Evolutionary conservation across 2,329 filamentous ascomycete species (phyloP).

Genomic region (Chaetothyriales sp.): DNA sequence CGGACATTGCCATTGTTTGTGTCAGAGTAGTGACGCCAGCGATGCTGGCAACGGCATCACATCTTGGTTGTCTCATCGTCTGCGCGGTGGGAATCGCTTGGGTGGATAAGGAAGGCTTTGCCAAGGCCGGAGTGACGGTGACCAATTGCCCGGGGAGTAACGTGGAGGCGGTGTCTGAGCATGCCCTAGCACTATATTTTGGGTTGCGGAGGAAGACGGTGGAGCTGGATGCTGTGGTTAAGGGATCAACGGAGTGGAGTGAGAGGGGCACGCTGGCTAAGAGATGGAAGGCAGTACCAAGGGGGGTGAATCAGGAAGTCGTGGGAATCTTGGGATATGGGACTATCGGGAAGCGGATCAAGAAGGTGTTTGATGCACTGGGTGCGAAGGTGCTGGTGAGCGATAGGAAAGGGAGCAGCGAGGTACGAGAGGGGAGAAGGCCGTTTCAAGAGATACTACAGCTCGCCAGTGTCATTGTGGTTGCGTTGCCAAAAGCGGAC

Average conservation of each 20-base stretch:
- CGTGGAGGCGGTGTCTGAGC: constrained; percentile 36
- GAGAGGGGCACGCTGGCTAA: constrained; percentile 25
- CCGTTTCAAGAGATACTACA: constrained; percentile 22
- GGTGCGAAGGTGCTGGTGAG: constrained; percentile 33
- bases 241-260: constrained; percentile 29
- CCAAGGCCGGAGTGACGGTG: constrained; percentile 31
- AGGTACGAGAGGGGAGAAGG: constrained; percentile 5
- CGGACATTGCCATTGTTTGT: constrained; percentile 34
- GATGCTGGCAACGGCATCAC: constrained; percentile 28
- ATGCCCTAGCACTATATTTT: constrained; percentile 39
- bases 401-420: constrained; percentile 29
- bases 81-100: constrained; percentile 36
- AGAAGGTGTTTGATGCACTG: constrained; percentile 30
- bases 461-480: constrained; percentile 21
- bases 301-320: constrained; percentile 36
- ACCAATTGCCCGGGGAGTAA: constrained; percentile 36
- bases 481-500: constrained; percentile 22
- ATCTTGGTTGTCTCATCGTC: constrained; percentile 32
- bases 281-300: constrained; percentile 25
- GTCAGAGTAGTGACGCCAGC: constrained; percentile 29
- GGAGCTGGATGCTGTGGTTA: constrained; percentile 23
- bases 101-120: constrained; percentile 33
- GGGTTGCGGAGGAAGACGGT: constrained; percentile 31
- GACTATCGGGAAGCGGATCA: constrained; percentile 35
- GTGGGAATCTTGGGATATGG: constrained; percentile 40